Evolutionary conservation across 345 rosid genomes (phyloP), one percentile per base, ranked within the genome.

Genomic region (Bruguiera sexangula): DNA sequence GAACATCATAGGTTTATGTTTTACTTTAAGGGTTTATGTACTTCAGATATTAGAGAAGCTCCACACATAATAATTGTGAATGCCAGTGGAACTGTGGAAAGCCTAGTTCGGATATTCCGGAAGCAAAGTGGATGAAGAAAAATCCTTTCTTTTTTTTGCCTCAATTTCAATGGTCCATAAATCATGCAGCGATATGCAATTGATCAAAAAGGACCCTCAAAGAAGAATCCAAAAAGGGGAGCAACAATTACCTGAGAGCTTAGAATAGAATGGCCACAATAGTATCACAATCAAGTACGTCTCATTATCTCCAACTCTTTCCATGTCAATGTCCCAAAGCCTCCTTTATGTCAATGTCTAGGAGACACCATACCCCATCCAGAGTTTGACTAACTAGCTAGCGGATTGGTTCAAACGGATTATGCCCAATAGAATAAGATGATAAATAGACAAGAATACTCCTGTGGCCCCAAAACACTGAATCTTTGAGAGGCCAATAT

Each of bases 201-300:
- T 29, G 39, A 39, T 18, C 46, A 63, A 9, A 15, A 58, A 24
- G 50, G 57, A 46, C 71, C 24, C 46, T 64, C 24, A 36, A 59
- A 46, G 69, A 82, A 82, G 76, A 43, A 71, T 76, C 81, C 85
- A 80, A 80, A 82, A 84, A 68, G 75, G 56, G 58, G 24, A 10
- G 69, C 63, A 65, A 63, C 71, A 69, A 30, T 29, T 29, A 78
- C 36, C 64, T 36, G 9, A 39, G 58, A 62, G 39, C 11, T 71
- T 24, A 24, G 24, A 24, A 24, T 31, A n/a, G 64, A 58, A 52
- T 60, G 66, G 31, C 61, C 20, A 66, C 71, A 48, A 73, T 6
- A 21, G n/a, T 48, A 66, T 73, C 67, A 73, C 66, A 22, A 67
- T 73, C 58, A 62, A 21, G 39, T 27, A 5, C 66, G 67, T 70